Conservation (phyloP, 176 grass and related monocot species). For the Zoysia pacifica region DNA sequence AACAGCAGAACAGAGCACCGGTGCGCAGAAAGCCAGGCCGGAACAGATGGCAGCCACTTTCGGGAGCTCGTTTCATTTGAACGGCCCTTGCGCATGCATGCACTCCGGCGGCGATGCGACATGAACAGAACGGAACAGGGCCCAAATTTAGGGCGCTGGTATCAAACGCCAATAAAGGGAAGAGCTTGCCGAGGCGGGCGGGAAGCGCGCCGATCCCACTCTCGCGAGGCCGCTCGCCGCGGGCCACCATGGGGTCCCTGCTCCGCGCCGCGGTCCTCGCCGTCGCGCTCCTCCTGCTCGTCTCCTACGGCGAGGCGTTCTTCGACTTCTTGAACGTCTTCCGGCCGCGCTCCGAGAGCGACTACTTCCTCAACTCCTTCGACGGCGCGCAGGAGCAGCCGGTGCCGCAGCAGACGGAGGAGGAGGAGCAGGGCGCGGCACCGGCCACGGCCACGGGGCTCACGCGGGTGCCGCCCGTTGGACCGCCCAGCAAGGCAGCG, state of each 20-base stretch:
- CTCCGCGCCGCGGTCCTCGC: conserved; percentile 16
- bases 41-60: not conserved
- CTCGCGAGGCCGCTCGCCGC: not conserved
- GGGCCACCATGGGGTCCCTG: conserved; percentile 27
- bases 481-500: conserved; percentile 32
- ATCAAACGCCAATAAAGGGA: not conserved
- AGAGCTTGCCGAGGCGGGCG: not conserved
- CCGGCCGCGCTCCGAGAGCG: conserved; percentile 2
- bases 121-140: not conserved
- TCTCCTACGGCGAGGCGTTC: conserved; percentile 36
- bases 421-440: conserved; percentile 39
- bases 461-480: conserved; percentile 30
- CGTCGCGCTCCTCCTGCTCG: conserved; percentile 38
- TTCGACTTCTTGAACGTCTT: conserved; percentile 53
- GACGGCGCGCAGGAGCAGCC: not conserved
- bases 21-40: not conserved
- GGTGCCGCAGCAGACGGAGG: conserved; percentile 25
- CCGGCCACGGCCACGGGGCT: conserved; percentile 43
- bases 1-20: not conserved
- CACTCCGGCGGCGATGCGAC: not conserved
- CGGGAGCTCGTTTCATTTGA: conserved; percentile 16
- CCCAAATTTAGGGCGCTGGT: conserved; percentile 26
- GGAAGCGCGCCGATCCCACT: not conserved
- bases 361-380: conserved; percentile 42
- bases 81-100: not conserved